These are phyloP conservation scores for Mucor plumbeus DNA, from an alignment of 371 early-diverging fungal genomes.

Conservation along the genomic window DNA sequence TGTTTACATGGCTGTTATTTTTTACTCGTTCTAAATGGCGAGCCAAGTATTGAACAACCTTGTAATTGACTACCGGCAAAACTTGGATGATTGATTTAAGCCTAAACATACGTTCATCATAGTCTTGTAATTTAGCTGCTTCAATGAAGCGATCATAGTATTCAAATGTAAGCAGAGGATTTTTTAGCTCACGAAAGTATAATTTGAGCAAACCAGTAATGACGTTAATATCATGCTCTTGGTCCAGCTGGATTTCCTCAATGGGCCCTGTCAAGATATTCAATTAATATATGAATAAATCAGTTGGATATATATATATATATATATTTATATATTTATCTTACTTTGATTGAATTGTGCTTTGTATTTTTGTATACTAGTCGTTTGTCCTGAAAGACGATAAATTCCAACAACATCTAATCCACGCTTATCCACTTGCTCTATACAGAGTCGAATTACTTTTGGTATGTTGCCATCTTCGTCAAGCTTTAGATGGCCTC, in stretches of 20 bases:
- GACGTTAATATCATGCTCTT: conserved; percentile 78
- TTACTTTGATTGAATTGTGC: conserved; percentile 60
- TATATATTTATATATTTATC: not conserved
- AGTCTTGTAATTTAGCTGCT: conserved; percentile 72
- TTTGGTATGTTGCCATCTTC: conserved; percentile 55
- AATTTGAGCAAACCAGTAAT: conserved; percentile 77
- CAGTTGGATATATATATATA: not conserved
- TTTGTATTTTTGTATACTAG: conserved; percentile 70
- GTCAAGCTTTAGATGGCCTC: conserved; percentile 59
- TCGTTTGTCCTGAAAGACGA: conserved; percentile 77
- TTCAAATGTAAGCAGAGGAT: conserved; percentile 77
- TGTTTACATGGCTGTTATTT: conserved; percentile 69
- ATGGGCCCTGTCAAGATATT: conserved; percentile 14
- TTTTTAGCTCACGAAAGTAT: conserved; percentile 80
- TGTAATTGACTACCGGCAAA: conserved; percentile 70
- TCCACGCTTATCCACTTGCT: conserved; percentile 71
- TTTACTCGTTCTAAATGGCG: conserved; percentile 71
- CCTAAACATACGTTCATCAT: conserved; percentile 72
- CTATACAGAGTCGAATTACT: conserved; percentile 67
- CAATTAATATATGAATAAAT: no score
- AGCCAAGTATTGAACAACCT: conserved; percentile 68
- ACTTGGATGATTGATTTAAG: conserved; percentile 71
- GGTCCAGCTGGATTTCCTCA: conserved; percentile 43
- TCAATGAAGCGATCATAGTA: conserved; percentile 78
- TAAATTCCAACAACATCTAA: conserved; percentile 79